A percentile compares a stretch with the other conserved stretches of the same genome.
Evolutionary conservation across 2,329 filamentous ascomycete species (phyloP).

Genomic region (Aspergillus proliferans): DNA sequence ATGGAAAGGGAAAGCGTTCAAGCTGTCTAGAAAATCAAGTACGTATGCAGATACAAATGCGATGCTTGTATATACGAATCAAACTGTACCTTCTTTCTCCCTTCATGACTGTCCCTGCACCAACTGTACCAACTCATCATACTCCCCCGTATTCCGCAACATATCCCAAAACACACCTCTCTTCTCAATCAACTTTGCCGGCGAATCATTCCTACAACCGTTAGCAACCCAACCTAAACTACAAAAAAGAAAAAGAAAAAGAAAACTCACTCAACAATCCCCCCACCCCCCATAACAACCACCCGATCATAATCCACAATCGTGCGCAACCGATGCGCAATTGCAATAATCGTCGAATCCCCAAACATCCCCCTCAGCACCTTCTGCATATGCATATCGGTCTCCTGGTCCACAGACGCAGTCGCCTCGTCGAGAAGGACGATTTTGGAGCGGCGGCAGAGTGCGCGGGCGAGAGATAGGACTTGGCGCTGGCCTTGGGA

Average conservation of each 20-base stretch:
- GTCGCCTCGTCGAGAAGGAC: slow-evolving; percentile 61
- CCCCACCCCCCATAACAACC: slow-evolving; percentile 51
- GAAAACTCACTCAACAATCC: slow-evolving; percentile 45
- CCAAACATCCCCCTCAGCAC: slow-evolving; percentile 49
- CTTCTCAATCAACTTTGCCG: slow-evolving; percentile 12
- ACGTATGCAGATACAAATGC: neutral
- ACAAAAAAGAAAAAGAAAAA: neutral
- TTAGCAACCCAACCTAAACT: neutral
- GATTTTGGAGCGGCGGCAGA: slow-evolving; percentile 52
- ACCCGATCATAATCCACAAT: slow-evolving; percentile 57
- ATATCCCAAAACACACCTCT: slow-evolving; percentile 20
- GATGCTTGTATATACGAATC: neutral
- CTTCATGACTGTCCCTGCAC: slow-evolving; percentile 1
- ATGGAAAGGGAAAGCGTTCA: too few species aligned
- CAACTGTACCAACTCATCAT: slow-evolving; percentile 18
- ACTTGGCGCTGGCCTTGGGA: slow-evolving; percentile 57
- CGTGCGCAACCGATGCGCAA: slow-evolving; percentile 60
- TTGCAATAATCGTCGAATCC: slow-evolving; percentile 56
- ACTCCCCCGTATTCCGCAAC: slow-evolving; percentile 21
- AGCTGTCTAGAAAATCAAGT: too few species aligned
- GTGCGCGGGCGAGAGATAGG: slow-evolving; percentile 54
- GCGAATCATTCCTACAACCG: slow-evolving; percentile 17
- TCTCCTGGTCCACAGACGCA: slow-evolving; percentile 56
- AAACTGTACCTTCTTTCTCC: neutral
- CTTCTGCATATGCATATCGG: slow-evolving; percentile 53